Conservation (phyloP, 495 filamentous ascomycete genomes). For the Thozetella sp. region DNA sequence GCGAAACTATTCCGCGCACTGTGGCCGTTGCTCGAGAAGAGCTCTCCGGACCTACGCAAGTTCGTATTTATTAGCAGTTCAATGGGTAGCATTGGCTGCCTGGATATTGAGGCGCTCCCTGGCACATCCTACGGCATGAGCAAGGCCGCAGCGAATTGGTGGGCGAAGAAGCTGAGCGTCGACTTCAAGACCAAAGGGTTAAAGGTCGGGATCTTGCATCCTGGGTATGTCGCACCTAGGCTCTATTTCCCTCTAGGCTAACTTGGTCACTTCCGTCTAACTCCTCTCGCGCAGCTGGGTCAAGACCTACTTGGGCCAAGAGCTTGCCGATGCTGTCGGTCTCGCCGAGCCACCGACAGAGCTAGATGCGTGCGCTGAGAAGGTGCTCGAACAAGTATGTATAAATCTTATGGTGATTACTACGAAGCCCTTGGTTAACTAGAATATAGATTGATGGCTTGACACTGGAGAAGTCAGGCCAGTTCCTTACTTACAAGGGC, state of each 20-base stretch:
- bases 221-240: slow-evolving; percentile 21
- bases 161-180: slow-evolving; percentile 18
- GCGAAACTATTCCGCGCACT: slow-evolving; percentile 26
- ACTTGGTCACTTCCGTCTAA: not conserved
- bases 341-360: slow-evolving; percentile 28
- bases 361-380: slow-evolving; percentile 25
- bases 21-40: slow-evolving; percentile 21
- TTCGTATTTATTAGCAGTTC: slow-evolving; percentile 30
- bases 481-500: slow-evolving; percentile 20
- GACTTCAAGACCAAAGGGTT: slow-evolving; percentile 17
- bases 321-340: slow-evolving; percentile 31
- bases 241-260: not conserved
- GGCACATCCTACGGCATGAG: slow-evolving; percentile 25
- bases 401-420: not conserved
- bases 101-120: slow-evolving; percentile 20
- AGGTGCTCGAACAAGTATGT: slow-evolving; percentile 30
- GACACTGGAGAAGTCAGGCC: slow-evolving; percentile 21
- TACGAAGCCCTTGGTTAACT: not conserved
- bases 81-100: slow-evolving; percentile 28
- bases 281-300: slow-evolving; percentile 29
- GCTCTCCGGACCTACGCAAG: slow-evolving; percentile 9
- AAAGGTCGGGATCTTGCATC: slow-evolving; percentile 27
- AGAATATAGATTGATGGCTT: slow-evolving; percentile 17
- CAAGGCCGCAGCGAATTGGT: slow-evolving; percentile 28
- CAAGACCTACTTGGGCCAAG: slow-evolving; percentile 36